Evolutionary conservation across 169 alveolate species (phyloP).

Genomic region (Eimeria necatrix): DNA sequence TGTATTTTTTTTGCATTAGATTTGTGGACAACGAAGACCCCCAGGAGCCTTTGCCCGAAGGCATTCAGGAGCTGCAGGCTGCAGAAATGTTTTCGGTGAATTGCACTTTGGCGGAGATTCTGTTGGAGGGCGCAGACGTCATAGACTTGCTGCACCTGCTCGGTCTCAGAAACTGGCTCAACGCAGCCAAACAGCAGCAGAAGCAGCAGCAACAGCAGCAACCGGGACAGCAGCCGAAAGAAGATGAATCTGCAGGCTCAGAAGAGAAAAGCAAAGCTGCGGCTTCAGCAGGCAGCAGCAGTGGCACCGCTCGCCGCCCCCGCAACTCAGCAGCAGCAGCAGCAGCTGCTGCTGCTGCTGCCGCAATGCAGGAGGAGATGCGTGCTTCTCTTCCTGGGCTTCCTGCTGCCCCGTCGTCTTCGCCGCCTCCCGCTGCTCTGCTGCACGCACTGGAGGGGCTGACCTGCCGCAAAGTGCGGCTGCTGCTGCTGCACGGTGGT

Average conservation of each 20-base stretch:
- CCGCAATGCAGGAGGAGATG: neutral
- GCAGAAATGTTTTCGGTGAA: slow-evolving; percentile 93
- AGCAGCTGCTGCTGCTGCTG: slow-evolving; percentile 41
- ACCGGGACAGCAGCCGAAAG: slow-evolving; percentile 13
- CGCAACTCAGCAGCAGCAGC: slow-evolving; percentile 45
- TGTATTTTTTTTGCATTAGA: neutral
- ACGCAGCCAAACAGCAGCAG: slow-evolving; percentile 19
- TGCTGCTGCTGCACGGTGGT: slow-evolving; percentile 52
- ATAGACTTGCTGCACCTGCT: slow-evolving; percentile 86
- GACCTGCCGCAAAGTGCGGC: slow-evolving; percentile 25
- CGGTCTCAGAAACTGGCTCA: slow-evolving; percentile 54
- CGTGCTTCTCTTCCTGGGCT: slow-evolving; percentile 27
- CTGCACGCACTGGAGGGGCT: slow-evolving; percentile 19
- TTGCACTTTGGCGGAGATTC: slow-evolving; percentile 91
- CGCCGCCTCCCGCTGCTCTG: slow-evolving; percentile 62
- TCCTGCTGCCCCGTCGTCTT: neutral
- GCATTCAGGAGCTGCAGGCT: neutral
- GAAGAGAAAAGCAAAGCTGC: neutral
- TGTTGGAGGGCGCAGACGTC: slow-evolving; percentile 87
- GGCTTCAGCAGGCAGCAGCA: slow-evolving; percentile 25
- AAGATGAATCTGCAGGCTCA: neutral
- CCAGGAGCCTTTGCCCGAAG: neutral
- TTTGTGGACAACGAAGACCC: slow-evolving; percentile 14
- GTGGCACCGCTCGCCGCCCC: slow-evolving; percentile 10
- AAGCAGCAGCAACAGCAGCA: slow-evolving; percentile 68